Base-by-base conservation (phyloP, 768 basidiomycete genomes). In the Amanita molliuscula region DNA sequence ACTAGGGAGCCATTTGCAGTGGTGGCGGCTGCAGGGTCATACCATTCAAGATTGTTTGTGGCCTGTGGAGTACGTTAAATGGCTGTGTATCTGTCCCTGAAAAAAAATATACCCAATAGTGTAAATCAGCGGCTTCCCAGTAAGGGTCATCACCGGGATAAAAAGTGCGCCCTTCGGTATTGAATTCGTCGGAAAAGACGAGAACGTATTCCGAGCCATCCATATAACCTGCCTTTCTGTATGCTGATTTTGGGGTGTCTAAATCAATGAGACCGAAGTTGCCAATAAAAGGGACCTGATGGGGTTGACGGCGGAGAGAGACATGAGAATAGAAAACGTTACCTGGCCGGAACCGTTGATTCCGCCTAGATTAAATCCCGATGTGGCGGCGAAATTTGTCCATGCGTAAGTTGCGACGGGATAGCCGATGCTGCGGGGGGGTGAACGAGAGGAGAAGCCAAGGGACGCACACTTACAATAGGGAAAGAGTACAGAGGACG, bases 141-240 rank as follows among this genome's bases (percentile, higher is more conserved):
- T 84, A 90, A 3, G 88, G 88, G 62, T 91, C 88, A 55, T 90
- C 87, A 4, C 85, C 85, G 36, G 82, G 78, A 67, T 85, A 89
- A 59, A 90, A 90, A 4, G 82, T 74, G 53, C 88, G 71, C 3
- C 86, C 85, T 18, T 82, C 79, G 21, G 67, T 68, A 60, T 90
- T 82, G 61, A 91, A 90, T 60, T 91, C 88, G 64, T 91, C 88
- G 3, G 79, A 82, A 61, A 87, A 90, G 8, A 88, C 82, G 21
- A 90, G 70, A 40, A 71, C 61, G 71, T 74, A 68, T 43, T 65
- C 55, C 28, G 68, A 64, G 3, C 84, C 81, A 55, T 88, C 83
- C 31, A 70, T 68, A 57, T 79, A 72, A 4, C 82, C 79, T 0
- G 72, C 23, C 57, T 77, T 71, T 51, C 67, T 68, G 66, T 78